Percentiles rank a stretch among this genome's conserved stretches.
Conservation (phyloP, 495 filamentous ascomycete species). For the Amphirosellinia nigrospora region DNA sequence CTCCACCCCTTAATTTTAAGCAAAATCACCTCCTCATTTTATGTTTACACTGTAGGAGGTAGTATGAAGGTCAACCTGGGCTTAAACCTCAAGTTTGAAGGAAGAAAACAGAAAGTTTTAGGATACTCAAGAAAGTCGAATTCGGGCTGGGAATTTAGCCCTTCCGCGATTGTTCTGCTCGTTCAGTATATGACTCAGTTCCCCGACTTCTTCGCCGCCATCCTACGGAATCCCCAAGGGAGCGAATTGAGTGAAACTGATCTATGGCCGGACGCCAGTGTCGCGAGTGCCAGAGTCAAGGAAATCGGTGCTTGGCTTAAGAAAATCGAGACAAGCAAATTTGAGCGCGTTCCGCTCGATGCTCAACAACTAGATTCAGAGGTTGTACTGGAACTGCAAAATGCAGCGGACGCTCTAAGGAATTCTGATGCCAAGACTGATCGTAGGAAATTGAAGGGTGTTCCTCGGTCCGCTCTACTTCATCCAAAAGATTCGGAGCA, state of each 20-base stretch:
- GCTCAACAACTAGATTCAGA: slow-evolving; percentile 95
- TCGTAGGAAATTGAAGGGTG: slow-evolving; percentile 71
- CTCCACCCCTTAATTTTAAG: slow-evolving; percentile 88
- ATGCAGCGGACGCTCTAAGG: slow-evolving; percentile 67
- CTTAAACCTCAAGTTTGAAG: slow-evolving; percentile 96
- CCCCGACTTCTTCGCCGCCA: slow-evolving; percentile 89
- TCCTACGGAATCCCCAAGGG: slow-evolving; percentile 67
- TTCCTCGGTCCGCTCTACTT: slow-evolving; percentile 85
- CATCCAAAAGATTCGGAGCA: slow-evolving; percentile 93
- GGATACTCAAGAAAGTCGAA: slow-evolving; percentile 88
- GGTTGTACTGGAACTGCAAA: slow-evolving; percentile 80
- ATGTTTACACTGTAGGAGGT: slow-evolving; percentile 76
- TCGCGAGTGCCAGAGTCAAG: slow-evolving; percentile 71
- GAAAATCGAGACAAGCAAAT: slow-evolving; percentile 82
- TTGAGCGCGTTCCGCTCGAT: slow-evolving; percentile 92
- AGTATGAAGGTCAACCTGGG: slow-evolving; percentile 80
- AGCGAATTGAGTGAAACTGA: slow-evolving; percentile 69
- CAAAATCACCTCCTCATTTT: slow-evolving; percentile 94
- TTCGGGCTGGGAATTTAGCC: slow-evolving; percentile 93
- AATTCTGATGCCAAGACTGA: slow-evolving; percentile 53
- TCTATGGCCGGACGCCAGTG: slow-evolving; percentile 76
- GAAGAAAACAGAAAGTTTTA: slow-evolving; percentile 91
- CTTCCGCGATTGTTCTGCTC: slow-evolving; percentile 79
- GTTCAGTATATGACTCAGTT: slow-evolving; percentile 90
- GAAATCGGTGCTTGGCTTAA: slow-evolving; percentile 95